Base-by-base conservation (phyloP, 2,329 filamentous ascomycete genomes). In the Epichloe scottii region DNA sequence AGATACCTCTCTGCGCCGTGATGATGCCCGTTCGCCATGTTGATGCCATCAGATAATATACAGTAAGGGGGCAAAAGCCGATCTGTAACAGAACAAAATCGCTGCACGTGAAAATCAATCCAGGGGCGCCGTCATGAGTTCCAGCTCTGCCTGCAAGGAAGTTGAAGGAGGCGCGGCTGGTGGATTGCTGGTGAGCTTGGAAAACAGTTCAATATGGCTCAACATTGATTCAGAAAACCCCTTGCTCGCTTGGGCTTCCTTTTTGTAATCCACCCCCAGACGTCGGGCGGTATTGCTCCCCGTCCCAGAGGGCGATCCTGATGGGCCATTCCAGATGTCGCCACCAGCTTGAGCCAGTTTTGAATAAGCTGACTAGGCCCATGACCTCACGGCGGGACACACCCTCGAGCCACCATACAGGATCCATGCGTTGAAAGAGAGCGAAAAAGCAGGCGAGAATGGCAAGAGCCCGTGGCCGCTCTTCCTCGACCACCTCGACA, bases 371-470 rank as follows among this genome's bases (percentile, higher is more conserved):
- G 19, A 80, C 73, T 23, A 85, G 73, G 19, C 82, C 81, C 60
- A 79, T 76, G 15, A 87, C 78, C 58, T 87, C 79, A 51, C 79
- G 75, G 15, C 76, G 74, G 7, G 82, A 77, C 59, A 85, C 82
- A 39, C 83, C 81, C 19, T 80, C 74, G 30, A 87, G 68, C 84
- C 84, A 88, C 84, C 84, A 88, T 15, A 81, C 69, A 15, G 71
- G 64, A 54, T 83, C 77, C 55, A 84, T 70, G 35, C 74, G 74
- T 59, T 82, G 82, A 45, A 86, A 69, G 38, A 84, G 67, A 30
- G 79, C 81, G 58, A 84, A 84, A 62, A 84, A 85, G 62, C 78
- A 81, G 6, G 81, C 81, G 1, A 85, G 71, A 37, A 84, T 79
- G 34, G 77, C 75, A 30, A 85, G 69, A 2, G 81, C 79, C 12